A percentile compares a stretch with the other conserved stretches of the same genome.
Conservation (phyloP, 345 rosid species). For the Hypericum androsaemum region DNA sequence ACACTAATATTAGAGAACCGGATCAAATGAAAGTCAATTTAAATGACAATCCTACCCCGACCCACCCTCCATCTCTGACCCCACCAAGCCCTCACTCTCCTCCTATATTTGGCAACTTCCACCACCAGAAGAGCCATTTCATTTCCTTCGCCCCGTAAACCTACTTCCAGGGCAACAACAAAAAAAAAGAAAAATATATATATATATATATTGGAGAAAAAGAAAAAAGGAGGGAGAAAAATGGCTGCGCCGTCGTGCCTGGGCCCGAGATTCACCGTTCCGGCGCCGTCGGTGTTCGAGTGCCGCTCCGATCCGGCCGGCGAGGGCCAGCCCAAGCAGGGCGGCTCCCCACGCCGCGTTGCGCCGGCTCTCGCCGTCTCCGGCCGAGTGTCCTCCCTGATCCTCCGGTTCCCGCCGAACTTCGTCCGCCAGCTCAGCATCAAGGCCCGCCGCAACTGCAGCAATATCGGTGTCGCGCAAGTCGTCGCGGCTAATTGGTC, state of each 20-base stretch:
- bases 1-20: too few species aligned
- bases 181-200: too few species aligned
- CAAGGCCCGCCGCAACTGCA: slow-evolving; percentile 94
- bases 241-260: slow-evolving; percentile 20
- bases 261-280: slow-evolving; percentile 9
- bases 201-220: too few species aligned
- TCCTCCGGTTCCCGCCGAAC: slow-evolving; percentile 85
- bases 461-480: slow-evolving; percentile 99
- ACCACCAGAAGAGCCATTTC: too few species aligned
- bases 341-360: slow-evolving; percentile 3
- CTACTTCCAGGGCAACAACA: too few species aligned
- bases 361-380: slow-evolving; percentile 7
- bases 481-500: slow-evolving; percentile 98
- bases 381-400: slow-evolving; percentile 54
- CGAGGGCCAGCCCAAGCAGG: slow-evolving; percentile 15
- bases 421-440: slow-evolving; percentile 93
- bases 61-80: too few species aligned
- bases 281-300: slow-evolving; percentile 9
- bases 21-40: too few species aligned
- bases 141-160: too few species aligned
- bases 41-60: too few species aligned
- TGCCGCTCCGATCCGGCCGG: slow-evolving; percentile 25
- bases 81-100: too few species aligned
- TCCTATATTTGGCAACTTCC: too few species aligned
- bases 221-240: too few species aligned